Evolutionary conservation across 1,139 yeast species (phyloP).

Genomic region (Suhomyces coccinellae): DNA sequence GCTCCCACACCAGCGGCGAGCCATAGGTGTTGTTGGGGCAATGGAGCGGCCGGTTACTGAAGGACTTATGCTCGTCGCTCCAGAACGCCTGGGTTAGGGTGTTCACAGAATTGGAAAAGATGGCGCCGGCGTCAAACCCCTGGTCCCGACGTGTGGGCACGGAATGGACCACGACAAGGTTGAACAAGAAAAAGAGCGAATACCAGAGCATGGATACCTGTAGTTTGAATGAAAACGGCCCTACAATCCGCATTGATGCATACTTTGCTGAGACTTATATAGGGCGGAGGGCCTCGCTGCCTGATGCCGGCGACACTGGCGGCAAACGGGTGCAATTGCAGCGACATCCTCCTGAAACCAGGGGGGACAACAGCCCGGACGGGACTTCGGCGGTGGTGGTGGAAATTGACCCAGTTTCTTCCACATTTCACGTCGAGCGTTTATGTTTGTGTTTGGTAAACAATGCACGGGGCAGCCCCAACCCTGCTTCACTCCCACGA

Average conservation of each 20-base stretch:
- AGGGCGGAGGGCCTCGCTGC: neutral
- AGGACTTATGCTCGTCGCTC: slow-evolving; percentile 10
- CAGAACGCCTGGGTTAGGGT: slow-evolving; percentile 13
- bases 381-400: neutral
- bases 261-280: neutral
- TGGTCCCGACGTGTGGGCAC: neutral
- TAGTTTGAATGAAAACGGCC: too few relatives aligned
- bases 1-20: slow-evolving; percentile 14
- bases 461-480: neutral
- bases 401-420: neutral
- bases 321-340: neutral
- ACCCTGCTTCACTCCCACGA: neutral
- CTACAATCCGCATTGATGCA: neutral
- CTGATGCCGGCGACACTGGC: too few relatives aligned
- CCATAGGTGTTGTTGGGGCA: slow-evolving; percentile 9
- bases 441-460: neutral
- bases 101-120: slow-evolving; percentile 3
- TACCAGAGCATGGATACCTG: slow-evolving; percentile 2
- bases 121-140: neutral
- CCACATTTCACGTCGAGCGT: neutral
- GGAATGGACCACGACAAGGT: neutral
- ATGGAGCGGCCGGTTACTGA: slow-evolving; percentile 9
- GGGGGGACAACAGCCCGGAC: too few relatives aligned
- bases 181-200: slow-evolving; percentile 1
- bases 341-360: neutral